phyloP scores from a whole-genome alignment of 2,329 filamentous ascomycete species.

The Stagonosporopsis chrysanthemi region DNA sequence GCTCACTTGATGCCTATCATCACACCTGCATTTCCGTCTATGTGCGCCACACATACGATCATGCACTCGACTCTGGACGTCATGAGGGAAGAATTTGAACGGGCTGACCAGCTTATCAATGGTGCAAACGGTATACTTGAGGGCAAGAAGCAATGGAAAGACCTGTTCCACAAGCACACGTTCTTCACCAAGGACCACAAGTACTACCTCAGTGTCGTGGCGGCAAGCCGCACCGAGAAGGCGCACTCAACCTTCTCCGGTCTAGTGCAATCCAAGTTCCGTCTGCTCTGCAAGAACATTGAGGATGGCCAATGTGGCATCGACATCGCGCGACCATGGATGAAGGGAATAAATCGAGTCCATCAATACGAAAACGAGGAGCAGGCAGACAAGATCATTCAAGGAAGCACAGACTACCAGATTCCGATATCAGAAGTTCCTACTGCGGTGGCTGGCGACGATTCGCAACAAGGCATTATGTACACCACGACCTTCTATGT shows the following conservation, averaged over 20 bases:
- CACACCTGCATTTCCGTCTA: conserved; percentile 94
- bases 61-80: conserved; percentile 84
- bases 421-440: conserved; percentile 59
- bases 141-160: conserved; percentile 81
- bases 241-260: conserved; percentile 88
- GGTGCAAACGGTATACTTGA: conserved; percentile 79
- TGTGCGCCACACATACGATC: conserved; percentile 97
- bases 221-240: conserved; percentile 82
- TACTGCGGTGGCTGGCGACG: conserved; percentile 47
- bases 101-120: conserved; percentile 78
- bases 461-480: conserved; percentile 59
- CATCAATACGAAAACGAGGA: conserved; percentile 72
- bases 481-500: conserved; percentile 96
- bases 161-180: conserved; percentile 85
- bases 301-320: conserved; percentile 79
- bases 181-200: conserved; percentile 96
- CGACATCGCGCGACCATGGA: conserved; percentile 86
- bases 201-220: conserved; percentile 90
- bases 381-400: conserved; percentile 68
- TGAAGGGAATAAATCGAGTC: conserved; percentile 86
- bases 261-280: conserved; percentile 90
- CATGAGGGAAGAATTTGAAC: conserved; percentile 81
- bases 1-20: conserved; percentile 98
- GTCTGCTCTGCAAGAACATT: conserved; percentile 81
- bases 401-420: conserved; percentile 69